Evolutionary conservation across 2,329 filamentous ascomycete species (phyloP).

Genomic region (Arthrocladium fulminans): DNA sequence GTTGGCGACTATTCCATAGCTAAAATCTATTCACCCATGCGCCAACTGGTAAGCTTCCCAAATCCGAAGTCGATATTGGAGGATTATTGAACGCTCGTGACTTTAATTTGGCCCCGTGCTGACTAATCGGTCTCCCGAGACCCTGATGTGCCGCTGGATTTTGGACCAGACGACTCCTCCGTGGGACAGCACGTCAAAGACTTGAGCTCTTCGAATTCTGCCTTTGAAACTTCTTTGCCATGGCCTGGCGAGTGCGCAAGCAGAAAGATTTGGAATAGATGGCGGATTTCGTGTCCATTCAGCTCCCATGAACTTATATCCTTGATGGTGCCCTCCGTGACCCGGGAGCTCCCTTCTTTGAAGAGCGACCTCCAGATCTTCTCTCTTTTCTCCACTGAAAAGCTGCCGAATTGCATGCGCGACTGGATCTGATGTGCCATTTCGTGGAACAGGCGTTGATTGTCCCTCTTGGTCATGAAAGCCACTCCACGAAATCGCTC

Average conservation of each 20-base stretch:
- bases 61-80: no score
- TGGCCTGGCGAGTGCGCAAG: not conserved
- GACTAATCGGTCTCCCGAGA: not conserved
- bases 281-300: conserved; percentile 7
- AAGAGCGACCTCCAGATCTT: conserved; percentile 2
- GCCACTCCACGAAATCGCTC: conserved; percentile 1
- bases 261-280: conserved; percentile 4
- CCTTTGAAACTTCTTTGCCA: not conserved
- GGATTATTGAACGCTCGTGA: no score
- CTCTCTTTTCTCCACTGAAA: not conserved
- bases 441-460: not conserved
- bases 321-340: not conserved
- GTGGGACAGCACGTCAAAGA: not conserved
- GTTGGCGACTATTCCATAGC: no score
- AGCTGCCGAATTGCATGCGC: not conserved
- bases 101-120: no score
- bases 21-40: no score
- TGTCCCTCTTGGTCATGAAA: not conserved
- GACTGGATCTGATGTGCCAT: conserved; percentile 2
- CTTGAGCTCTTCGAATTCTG: conserved; percentile 3
- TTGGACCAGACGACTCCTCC: not conserved
- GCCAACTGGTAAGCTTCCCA: no score
- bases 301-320: conserved; percentile 5
- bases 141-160: not conserved
- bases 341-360: not conserved